Evolutionary conservation across 1,284 basidiomycete species (phyloP), one percentile per base, ranked within the genome.

Genomic region (Coniophora puteana): DNA sequence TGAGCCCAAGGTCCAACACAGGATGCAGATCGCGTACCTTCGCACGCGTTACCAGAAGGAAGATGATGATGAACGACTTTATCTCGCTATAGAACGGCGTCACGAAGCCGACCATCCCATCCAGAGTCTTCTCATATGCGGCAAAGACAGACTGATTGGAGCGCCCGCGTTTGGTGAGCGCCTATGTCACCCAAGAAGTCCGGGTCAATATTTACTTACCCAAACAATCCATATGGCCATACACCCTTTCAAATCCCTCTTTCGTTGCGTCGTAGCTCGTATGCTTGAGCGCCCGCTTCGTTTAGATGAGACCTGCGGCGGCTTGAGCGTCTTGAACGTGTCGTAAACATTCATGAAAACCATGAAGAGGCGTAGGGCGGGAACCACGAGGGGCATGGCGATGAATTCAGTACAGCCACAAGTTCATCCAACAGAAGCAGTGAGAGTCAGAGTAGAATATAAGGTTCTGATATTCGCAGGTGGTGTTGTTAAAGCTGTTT

Each of bases 201-300:
- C 41, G 41, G 42, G 29, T 39, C 34, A 41, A 60, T 33, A 40
- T 11, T 8, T 21, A 24, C 75, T 65, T 62, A 87, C 87, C 84
- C 85, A 91, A 49, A 91, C 77, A 33, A 88, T 71, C 88, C 88
- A 90, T 10, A 90, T 74, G 21, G 84, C 77, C 44, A 90, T 65
- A 57, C 80, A 83, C 16, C 88, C 87, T 59, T 90, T 90, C 72
- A 90, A 82, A 52, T 83, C 77, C 42, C 88, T 74, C 59, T 90
- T 90, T 51, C 87, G 68, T 59, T 84, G 80, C 21, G 79, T 74
- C 48, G 82, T 57, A 8, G 85, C 83, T 23, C 83, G 75, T 16
- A 72, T 57, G 50, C 78, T 84, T 7, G 81, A 80, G 25, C 69
- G 69, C 7, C 80, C 80, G 48, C 71, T 70, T 59, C 78, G 78